phyloP scores from a whole-genome alignment of 371 early-diverging fungal genomes.

The Mortierella sp. region DNA sequence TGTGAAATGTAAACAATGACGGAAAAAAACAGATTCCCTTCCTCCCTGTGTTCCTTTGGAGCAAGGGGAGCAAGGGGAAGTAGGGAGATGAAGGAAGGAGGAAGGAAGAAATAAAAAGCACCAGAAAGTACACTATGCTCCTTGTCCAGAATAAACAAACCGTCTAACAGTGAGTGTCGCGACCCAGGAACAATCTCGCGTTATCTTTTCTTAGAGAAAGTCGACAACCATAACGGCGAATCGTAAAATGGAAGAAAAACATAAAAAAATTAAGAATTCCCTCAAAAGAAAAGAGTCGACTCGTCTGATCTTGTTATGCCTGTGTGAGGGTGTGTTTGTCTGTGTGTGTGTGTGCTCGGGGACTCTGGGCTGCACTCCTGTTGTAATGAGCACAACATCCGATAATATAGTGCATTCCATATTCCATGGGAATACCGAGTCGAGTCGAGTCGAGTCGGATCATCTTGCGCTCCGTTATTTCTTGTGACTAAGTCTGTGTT shows the following conservation, averaged over 20 bases:
- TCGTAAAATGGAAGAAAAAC: not conserved
- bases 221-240: not conserved
- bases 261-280: not conserved
- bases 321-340: not conserved
- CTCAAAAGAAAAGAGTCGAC: not conserved
- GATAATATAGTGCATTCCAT: not conserved
- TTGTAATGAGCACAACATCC: not conserved
- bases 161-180: not conserved
- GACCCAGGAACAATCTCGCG: constrained; percentile 1
- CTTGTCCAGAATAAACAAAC: not conserved
- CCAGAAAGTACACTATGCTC: not conserved
- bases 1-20: not conserved
- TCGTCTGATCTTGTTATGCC: not conserved
- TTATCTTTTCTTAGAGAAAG: not conserved
- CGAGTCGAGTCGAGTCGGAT: not conserved
- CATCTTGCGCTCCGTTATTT: not conserved
- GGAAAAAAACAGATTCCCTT: constrained; percentile 1
- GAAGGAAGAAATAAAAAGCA: not conserved
- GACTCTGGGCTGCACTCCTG: not conserved
- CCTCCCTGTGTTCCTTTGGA: not conserved
- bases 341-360: not conserved
- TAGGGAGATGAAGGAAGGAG: not conserved
- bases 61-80: not conserved
- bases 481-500: not conserved
- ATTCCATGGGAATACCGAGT: not conserved